Conservation (phyloP, 768 basidiomycete genomes). For the Collybiopsis confluens region DNA sequence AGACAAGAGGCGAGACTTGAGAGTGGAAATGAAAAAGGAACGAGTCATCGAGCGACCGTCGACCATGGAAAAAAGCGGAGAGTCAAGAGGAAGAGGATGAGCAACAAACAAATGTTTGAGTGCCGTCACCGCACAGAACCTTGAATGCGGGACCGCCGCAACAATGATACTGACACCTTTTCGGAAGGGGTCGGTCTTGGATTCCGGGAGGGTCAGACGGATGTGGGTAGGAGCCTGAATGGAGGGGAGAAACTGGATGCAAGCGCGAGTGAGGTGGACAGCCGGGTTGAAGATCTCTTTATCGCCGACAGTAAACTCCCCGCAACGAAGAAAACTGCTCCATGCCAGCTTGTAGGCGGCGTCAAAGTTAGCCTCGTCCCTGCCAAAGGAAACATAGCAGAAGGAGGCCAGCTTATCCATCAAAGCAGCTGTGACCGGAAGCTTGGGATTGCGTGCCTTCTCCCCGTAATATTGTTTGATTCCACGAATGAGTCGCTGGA, state of each 20-base stretch:
- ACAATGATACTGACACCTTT: slow-evolving; percentile 19
- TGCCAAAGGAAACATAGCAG: not conserved
- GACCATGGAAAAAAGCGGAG: not conserved
- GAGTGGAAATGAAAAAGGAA: not conserved
- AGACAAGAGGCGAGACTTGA: too few species aligned
- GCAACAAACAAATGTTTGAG: not conserved
- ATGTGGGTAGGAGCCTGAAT: slow-evolving; percentile 16
- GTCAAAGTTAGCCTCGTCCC: slow-evolving; percentile 10
- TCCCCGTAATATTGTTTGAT: slow-evolving; percentile 26
- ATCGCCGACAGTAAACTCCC: too few species aligned
- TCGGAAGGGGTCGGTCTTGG: slow-evolving; percentile 33
- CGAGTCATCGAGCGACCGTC: not conserved
- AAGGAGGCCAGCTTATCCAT: not conserved
- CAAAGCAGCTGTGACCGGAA: too few species aligned
- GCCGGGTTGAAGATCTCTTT: slow-evolving; percentile 9
- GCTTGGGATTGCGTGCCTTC: slow-evolving; percentile 11
- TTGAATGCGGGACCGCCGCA: slow-evolving; percentile 13
- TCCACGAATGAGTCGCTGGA: slow-evolving; percentile 25
- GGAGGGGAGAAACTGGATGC: not conserved
- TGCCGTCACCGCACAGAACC: too few species aligned
- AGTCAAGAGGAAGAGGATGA: not conserved
- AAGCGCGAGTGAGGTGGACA: slow-evolving; percentile 11
- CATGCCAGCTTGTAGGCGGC: slow-evolving; percentile 10
- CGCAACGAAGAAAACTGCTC: too few species aligned
- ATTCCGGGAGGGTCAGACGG: slow-evolving; percentile 24